Conservation (phyloP, 176 grass and related monocot genomes). For the Pontederia paniculata region DNA sequence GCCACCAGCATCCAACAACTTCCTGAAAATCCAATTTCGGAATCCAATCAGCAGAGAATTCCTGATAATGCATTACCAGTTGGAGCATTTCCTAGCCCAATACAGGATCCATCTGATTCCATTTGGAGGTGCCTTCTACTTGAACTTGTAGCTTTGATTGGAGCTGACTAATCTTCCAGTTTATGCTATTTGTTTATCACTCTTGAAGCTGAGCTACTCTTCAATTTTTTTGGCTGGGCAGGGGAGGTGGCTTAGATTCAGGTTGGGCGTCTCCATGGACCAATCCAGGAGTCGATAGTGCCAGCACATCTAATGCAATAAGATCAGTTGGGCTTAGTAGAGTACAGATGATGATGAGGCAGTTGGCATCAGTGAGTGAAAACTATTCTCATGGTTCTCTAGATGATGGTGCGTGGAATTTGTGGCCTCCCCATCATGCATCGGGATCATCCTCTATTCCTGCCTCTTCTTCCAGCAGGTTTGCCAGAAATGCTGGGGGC, state of each 20-base stretch:
- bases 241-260: slow-evolving; percentile 66
- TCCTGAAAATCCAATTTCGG: slow-evolving; percentile 51
- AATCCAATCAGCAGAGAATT: slow-evolving; percentile 50
- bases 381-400: slow-evolving; percentile 44
- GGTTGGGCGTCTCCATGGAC: slow-evolving; percentile 63
- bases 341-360: slow-evolving; percentile 99
- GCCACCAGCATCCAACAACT: slow-evolving; percentile 45
- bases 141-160: too few species aligned
- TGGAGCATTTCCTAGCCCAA: slow-evolving; percentile 27
- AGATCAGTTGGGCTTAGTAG: slow-evolving; percentile 67
- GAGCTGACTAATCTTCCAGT: neutral
- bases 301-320: slow-evolving; percentile 58
- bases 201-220: neutral
- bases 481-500: slow-evolving; percentile 38
- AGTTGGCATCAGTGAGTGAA: slow-evolving; percentile 65
- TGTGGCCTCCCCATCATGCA: slow-evolving; percentile 33
- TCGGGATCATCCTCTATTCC: slow-evolving; percentile 27
- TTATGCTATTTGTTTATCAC: too few species aligned
- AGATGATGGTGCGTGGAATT: slow-evolving; percentile 46
- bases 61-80: slow-evolving; percentile 42
- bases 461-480: slow-evolving; percentile 41
- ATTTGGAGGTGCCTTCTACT: slow-evolving; percentile 49
- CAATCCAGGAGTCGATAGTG: slow-evolving; percentile 41
- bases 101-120: slow-evolving; percentile 54
- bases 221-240: slow-evolving; percentile 20